phyloP scores from a whole-genome alignment of 1,139 yeast species.

The Zhuliangozyma blackwelliae region DNA sequence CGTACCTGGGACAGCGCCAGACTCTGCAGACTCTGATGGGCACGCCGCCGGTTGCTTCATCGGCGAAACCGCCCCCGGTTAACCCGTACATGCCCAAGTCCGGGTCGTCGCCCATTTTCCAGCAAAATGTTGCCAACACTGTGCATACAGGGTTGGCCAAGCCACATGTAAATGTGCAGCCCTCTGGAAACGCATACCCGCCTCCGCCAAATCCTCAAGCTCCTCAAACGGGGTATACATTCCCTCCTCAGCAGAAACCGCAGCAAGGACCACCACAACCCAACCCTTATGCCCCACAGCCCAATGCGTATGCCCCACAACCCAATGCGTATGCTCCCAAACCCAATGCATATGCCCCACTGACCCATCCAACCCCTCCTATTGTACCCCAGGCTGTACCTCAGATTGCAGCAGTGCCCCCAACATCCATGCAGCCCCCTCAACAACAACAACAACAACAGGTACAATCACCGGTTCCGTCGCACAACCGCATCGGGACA shows the following conservation, averaged over 20 bases:
- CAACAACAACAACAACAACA: neutral
- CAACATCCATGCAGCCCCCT: conserved; percentile 8
- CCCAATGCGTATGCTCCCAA: conserved; percentile 4
- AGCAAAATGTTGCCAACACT: conserved; percentile 9
- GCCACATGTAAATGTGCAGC: conserved; percentile 14
- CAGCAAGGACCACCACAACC: neutral
- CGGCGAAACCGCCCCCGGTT: conserved; percentile 12
- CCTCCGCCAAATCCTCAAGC: conserved; percentile 5
- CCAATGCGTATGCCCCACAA: neutral
- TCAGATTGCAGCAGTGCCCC: conserved; percentile 4
- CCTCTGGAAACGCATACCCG: conserved; percentile 3
- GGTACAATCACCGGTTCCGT: conserved; percentile 5
- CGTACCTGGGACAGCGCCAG: conserved; percentile 6
- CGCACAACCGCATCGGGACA: conserved; percentile 4
- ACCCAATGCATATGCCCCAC: conserved; percentile 4
- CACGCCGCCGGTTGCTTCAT: conserved; percentile 7
- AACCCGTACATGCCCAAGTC: conserved; percentile 15
- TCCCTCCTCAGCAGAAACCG: conserved; percentile 4
- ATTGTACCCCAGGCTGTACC: neutral
- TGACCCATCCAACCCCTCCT: neutral
- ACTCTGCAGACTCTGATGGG: conserved; percentile 4
- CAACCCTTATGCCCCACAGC: too few species aligned
- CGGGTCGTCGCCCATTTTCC: conserved; percentile 13
- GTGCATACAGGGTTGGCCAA: conserved; percentile 12
- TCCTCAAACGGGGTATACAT: conserved; percentile 3